A percentile compares a stretch with the other conserved stretches of the same genome.
phyloP scores from a whole-genome alignment of 2,329 filamentous ascomycete species.

The Chaetomiaceae sp. region DNA sequence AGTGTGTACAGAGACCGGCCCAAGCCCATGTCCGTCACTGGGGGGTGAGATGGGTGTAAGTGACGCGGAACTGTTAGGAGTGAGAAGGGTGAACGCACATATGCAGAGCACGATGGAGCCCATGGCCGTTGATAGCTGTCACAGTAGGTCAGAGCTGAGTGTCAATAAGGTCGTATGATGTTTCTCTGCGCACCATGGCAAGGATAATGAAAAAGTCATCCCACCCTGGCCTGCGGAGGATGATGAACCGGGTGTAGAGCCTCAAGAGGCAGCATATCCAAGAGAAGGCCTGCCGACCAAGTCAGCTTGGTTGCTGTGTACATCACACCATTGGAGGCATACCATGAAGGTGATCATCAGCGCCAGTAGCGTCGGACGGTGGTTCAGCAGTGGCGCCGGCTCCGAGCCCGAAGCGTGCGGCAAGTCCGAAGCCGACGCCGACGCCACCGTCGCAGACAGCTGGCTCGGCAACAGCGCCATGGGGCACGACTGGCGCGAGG shows the following conservation, averaged over 20 bases:
- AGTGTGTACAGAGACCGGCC: neutral
- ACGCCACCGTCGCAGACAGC: too few species aligned
- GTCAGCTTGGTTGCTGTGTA: neutral
- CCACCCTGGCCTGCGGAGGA: slow-evolving; percentile 8
- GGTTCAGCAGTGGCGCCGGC: neutral
- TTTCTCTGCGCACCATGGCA: neutral
- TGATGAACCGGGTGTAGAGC: slow-evolving; percentile 6
- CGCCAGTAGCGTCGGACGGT: neutral
- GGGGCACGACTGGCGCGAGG: too few species aligned
- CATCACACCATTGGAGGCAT: neutral
- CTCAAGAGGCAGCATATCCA: slow-evolving; percentile 11
- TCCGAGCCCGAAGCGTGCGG: neutral
- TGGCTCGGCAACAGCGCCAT: too few species aligned
- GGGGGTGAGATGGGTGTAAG: neutral
- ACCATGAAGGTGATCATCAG: neutral
- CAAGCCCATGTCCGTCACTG: slow-evolving; percentile 2
- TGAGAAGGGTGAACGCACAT: neutral
- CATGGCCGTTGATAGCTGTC: neutral
- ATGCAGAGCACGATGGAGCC: slow-evolving; percentile 2
- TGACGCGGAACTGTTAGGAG: neutral
- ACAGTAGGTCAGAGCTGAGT: too few species aligned
- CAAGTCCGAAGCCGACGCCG: too few species aligned
- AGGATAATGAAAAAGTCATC: slow-evolving; percentile 14
- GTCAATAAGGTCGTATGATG: neutral
- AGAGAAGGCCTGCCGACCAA: neutral